Evolutionary conservation across 768 basidiomycete species (phyloP), one percentile per base, ranked within the genome.

Genomic region (Gymnopilus dilepis): DNA sequence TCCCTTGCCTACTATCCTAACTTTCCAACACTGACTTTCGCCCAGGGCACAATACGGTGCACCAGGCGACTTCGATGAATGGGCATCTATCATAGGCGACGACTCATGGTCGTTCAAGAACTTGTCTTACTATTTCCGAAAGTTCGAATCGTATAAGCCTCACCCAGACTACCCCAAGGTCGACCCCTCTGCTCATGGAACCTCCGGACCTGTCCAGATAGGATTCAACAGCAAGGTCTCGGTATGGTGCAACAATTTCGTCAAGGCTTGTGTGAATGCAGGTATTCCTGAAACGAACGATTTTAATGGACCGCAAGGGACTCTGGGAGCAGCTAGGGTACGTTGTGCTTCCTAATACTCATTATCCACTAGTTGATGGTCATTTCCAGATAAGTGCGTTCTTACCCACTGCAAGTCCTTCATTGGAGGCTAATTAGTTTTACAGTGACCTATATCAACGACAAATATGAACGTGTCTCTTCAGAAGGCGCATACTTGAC

Each of bases 21-120:
- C 26, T 24, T 51, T 4, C 40, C 4, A 41, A 31, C n/a, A 26
- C n/a, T 31, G 12, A n/a, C 30, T 47, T 48, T 8, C 30, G 6
- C 17, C 11, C 34, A 80, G 83, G 80, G 85, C 85, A 55, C 90
- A 91, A 11, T 86, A 85, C 52, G 89, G 89, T 5, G 82, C 88
- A 7, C 86, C 89, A 2, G 83, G 85, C 1, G 90, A 92, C 68
- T 91, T 86, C 65, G 87, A 91, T 65, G 80, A 90, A 69, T 90
- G 87, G 83, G 86, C 84, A 1, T 58, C 70, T 0, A 74, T 84
- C 24, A 80, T 78, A 12, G 83, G 80, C 5, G 86, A 89, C 47
- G 75, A 82, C 15, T 82, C 82, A 8, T 92, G 88, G 88, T 73
- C 83, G n/a, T 87, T 80, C 78, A 77, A 82, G 56, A 80, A 84